Evolutionary conservation across 2,329 filamentous ascomycete species (phyloP).

Genomic region (Arthrinium puccinioides): DNA sequence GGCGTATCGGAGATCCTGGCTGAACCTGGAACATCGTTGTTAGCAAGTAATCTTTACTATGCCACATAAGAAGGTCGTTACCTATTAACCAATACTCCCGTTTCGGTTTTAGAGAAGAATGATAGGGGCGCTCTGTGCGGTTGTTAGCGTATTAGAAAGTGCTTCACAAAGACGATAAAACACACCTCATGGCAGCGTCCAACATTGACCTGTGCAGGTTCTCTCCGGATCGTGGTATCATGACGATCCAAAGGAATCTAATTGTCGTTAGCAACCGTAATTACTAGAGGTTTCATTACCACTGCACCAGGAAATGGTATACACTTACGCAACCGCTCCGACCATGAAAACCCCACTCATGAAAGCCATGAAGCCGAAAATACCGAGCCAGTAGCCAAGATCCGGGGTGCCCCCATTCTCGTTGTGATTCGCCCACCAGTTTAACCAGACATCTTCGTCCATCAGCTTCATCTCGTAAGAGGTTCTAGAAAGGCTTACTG

Average conservation of each 20-base stretch:
- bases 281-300: too few species aligned
- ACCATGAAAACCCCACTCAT: background rate
- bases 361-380: constrained; percentile 2
- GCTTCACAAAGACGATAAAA: background rate
- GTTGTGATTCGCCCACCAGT: constrained; percentile 14
- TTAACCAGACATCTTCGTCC: constrained; percentile 17
- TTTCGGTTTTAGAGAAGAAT: constrained; percentile 12
- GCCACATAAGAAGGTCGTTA: background rate
- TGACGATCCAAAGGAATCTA: constrained; percentile 1
- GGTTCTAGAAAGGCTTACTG: too few species aligned
- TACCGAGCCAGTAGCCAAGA: constrained; percentile 6
- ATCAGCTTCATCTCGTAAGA: too few species aligned
- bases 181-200: constrained; percentile 2
- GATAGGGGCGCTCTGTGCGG: constrained; percentile 9
- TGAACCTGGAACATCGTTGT: constrained; percentile 3
- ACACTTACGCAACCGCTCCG: constrained; percentile 2
- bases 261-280: too few species aligned
- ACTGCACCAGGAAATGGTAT: too few species aligned
- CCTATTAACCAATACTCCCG: constrained; percentile 10
- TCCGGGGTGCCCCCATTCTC: background rate
- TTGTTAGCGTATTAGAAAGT: background rate
- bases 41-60: background rate
- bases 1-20: constrained; percentile 7
- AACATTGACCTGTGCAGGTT: constrained; percentile 3
- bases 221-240: background rate